phyloP scores from a whole-genome alignment of 108 stramenopile genomes.

The Cylindrotheca closterium region DNA sequence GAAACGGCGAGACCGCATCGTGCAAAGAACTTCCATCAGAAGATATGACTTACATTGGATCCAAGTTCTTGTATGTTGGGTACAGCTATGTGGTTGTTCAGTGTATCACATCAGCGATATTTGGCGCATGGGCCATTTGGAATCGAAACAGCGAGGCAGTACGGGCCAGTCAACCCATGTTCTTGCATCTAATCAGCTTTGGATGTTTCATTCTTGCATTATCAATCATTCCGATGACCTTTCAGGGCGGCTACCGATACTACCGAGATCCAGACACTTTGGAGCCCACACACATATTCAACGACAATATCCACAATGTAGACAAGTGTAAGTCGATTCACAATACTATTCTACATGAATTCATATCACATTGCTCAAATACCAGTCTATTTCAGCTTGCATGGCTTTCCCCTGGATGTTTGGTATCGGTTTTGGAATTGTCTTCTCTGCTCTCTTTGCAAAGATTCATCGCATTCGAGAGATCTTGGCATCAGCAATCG shows the following conservation, averaged over 20 bases:
- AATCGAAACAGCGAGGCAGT: conserved; percentile 22
- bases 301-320: conserved; percentile 10
- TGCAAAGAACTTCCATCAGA: conserved; percentile 27
- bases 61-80: conserved; percentile 3
- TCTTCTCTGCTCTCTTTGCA: conserved; percentile 31
- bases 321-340: too few species aligned
- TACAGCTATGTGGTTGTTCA: conserved; percentile 10
- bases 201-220: conserved; percentile 22
- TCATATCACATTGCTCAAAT: too few species aligned
- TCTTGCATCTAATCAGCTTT: conserved; percentile 13
- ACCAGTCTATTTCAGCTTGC: too few species aligned
- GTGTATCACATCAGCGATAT: not conserved
- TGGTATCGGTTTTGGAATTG: conserved; percentile 34
- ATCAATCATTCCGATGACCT: conserved; percentile 11
- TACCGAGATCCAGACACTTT: not conserved
- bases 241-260: conserved; percentile 22
- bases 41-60: conserved; percentile 25
- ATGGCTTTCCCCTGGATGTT: conserved; percentile 42
- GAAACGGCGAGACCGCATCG: too few species aligned
- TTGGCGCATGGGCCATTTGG: conserved; percentile 24
- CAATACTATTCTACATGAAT: too few species aligned
- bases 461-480: conserved; percentile 33
- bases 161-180: conserved; percentile 27
- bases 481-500: conserved; percentile 23
- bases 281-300: not conserved